Evolutionary conservation across 2,329 filamentous ascomycete genomes (phyloP), one percentile per base, ranked within the genome.

Genomic region (Trichoderma arundinaceum): DNA sequence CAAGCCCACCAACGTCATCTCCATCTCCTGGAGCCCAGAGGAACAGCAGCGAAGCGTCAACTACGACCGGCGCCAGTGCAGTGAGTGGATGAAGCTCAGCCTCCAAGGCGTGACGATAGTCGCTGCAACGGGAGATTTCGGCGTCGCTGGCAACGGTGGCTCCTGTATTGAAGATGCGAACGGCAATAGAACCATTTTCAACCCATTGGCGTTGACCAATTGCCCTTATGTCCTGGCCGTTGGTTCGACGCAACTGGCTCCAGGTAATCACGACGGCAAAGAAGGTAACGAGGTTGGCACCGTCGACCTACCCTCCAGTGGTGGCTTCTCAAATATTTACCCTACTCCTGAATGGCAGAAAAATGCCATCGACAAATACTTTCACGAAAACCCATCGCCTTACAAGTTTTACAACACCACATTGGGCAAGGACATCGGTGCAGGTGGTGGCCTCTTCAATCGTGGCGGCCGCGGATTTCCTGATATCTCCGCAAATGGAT

Each of bases 41-140:
- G 84, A 86, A 73, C 79, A 76, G 13, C 79, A 81, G 53, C 73
- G 83, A 7, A 79, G 81, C 1, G 75, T 75, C 4, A 76, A 74
- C 64, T 87, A 86, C 70, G 79, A 82, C 68, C 70, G 76, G 41
- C 77, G 84, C 6, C 84, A 86, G 72, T 86, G 83, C 72, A 73
- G 77, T 65, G 83, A 86, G 74, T 85, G 82, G 72, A 79, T 85
- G 79, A 86, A 86, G 74, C 79, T 86, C 2, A 82, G 80, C n/a
- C 77, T 85, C 2, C 79, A 80, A 70, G 83, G 83, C 46, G 77
- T 84, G 12, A 80, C 81, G 1, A 74, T 86, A 13, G 56, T 85
- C 22, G 82, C 79, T 66, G 80, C 81, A 1, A 81, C 56, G 8
- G 56, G 56, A 22, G 56, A 39, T 6, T 59, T 78, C 2, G 83